Conservation (phyloP, 2,329 filamentous ascomycete species). For the Colletotrichum sublineola region DNA sequence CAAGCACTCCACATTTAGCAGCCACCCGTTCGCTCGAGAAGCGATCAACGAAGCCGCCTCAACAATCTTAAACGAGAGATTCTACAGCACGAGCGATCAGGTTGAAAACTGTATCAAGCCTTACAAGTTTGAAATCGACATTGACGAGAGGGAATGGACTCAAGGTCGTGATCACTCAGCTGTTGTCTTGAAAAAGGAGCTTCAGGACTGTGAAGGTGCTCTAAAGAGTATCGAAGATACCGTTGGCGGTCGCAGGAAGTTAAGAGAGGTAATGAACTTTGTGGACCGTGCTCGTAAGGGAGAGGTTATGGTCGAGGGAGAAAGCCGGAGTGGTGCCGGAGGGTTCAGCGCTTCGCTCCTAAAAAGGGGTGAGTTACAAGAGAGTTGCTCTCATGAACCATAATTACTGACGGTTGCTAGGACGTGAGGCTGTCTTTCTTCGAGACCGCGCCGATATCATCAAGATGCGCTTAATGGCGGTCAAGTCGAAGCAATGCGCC, state of each 20-base stretch:
- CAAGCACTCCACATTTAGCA: conserved; percentile 83
- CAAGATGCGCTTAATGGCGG: conserved; percentile 87
- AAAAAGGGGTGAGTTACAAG: conserved; percentile 74
- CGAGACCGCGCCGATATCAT: conserved; percentile 91
- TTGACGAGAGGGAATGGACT: conserved; percentile 90
- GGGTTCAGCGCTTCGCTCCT: conserved; percentile 92
- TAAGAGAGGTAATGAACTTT: conserved; percentile 90
- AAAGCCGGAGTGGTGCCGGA: conserved; percentile 86
- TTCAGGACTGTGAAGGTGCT: conserved; percentile 85
- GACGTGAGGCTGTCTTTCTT: conserved; percentile 93
- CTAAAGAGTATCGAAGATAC: conserved; percentile 80
- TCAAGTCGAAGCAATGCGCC: conserved; percentile 92
- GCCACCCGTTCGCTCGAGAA: conserved; percentile 91
- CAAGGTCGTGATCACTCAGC: conserved; percentile 87
- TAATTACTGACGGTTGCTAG: conserved; percentile 61
- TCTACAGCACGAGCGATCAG: conserved; percentile 97
- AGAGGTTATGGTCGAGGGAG: conserved; percentile 86
- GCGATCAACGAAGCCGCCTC: conserved; percentile 94
- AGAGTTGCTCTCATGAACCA: conserved; percentile 14
- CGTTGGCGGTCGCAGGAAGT: conserved; percentile 85
- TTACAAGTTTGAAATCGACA: conserved; percentile 97
- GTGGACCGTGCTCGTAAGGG: conserved; percentile 91
- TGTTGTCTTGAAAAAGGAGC: conserved; percentile 85
- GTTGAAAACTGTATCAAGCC: conserved; percentile 99
- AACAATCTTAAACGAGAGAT: conserved; percentile 90